Evolutionary conservation across 176 grass and related monocot species (phyloP).

Genomic region (Carex littledalei): DNA sequence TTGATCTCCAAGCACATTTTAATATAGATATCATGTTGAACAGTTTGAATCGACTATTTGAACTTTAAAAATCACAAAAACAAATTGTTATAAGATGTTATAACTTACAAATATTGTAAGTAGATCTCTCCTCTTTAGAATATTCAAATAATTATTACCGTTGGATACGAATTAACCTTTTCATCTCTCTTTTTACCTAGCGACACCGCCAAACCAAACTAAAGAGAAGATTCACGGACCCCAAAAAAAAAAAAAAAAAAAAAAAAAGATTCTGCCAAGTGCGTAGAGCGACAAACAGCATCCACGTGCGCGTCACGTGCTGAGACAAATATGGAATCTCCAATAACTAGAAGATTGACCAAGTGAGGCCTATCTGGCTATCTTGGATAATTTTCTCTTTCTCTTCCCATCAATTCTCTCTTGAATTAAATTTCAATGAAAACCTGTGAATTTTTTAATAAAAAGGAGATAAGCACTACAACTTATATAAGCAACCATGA

Average conservation of each 20-base stretch:
- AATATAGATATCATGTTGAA: too few relatives aligned
- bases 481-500: slow-evolving; percentile 46
- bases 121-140: too few relatives aligned
- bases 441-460: slow-evolving; percentile 8
- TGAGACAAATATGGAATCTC: slow-evolving; percentile 22
- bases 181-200: too few relatives aligned
- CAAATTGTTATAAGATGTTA: too few relatives aligned
- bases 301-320: slow-evolving; percentile 29
- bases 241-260: not conserved
- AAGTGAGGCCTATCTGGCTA: not conserved
- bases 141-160: too few relatives aligned
- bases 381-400: not conserved
- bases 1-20: too few relatives aligned
- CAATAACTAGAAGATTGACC: not conserved
- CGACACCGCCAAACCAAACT: too few relatives aligned
- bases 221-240: not conserved
- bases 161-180: too few relatives aligned
- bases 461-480: not conserved
- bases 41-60: too few relatives aligned
- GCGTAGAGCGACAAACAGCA: not conserved
- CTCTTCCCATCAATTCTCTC: not conserved
- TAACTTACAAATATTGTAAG: too few relatives aligned
- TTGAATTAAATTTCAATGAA: not conserved
- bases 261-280: slow-evolving; percentile 1
- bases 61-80: too few relatives aligned